These are phyloP conservation scores for Annulohypoxylon truncatum DNA, from an alignment of 2,329 filamentous ascomycete genomes.

Conservation along the genomic window DNA sequence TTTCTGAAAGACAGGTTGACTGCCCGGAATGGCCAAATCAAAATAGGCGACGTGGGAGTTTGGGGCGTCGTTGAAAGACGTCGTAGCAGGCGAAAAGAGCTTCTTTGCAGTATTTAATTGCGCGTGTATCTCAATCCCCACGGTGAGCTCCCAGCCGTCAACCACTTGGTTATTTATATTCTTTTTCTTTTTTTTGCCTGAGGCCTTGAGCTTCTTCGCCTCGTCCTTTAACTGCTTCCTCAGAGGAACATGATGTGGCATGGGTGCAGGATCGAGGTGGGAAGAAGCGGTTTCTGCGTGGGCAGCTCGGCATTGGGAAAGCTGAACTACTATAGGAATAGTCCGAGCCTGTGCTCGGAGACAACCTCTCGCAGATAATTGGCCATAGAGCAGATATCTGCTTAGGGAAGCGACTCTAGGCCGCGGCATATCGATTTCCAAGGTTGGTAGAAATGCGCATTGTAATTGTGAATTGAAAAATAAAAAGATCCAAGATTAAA, in stretches of 20 bases:
- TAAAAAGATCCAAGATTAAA: constrained; percentile 4
- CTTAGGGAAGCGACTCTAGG: constrained; percentile 58
- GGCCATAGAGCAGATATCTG: constrained; percentile 62
- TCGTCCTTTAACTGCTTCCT: constrained; percentile 80
- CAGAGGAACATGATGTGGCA: constrained; percentile 60
- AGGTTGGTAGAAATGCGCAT: not conserved
- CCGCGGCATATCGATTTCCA: constrained; percentile 56
- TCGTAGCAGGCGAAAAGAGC: constrained; percentile 83
- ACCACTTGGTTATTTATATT: constrained; percentile 64
- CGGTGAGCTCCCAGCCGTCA: constrained; percentile 88
- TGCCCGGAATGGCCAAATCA: constrained; percentile 88
- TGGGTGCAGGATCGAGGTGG: constrained; percentile 39
- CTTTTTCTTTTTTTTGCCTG: constrained; percentile 58
- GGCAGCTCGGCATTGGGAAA: constrained; percentile 44
- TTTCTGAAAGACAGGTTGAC: constrained; percentile 86
- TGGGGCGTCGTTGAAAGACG: constrained; percentile 73
- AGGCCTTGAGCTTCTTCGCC: constrained; percentile 62
- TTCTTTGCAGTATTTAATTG: constrained; percentile 91
- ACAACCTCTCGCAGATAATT: constrained; percentile 58
- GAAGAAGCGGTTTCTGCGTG: constrained; percentile 49
- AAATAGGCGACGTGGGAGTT: constrained; percentile 92
- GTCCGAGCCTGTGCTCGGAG: constrained; percentile 42
- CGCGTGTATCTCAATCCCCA: constrained; percentile 97
- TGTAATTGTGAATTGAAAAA: not conserved
- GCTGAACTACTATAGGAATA: constrained; percentile 7